Evolutionary conservation across 768 basidiomycete genomes (phyloP).

Genomic region (Cubamyces lactineus): DNA sequence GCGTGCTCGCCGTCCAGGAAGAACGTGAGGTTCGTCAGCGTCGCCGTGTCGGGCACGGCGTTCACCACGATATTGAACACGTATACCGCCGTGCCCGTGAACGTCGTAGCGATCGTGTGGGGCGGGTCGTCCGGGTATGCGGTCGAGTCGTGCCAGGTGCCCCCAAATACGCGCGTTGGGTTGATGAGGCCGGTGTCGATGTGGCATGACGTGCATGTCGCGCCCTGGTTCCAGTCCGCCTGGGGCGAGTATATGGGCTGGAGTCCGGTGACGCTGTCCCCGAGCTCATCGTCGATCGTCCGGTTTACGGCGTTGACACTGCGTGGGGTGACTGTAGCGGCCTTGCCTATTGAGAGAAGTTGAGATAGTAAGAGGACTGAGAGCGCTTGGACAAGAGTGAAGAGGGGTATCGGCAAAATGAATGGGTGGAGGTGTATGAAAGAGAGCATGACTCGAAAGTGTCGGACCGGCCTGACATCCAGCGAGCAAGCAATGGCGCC

Average conservation of each 20-base stretch:
- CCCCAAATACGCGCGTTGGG: neutral
- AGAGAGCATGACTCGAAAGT: neutral
- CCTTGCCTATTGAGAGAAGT: neutral
- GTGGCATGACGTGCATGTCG: neutral
- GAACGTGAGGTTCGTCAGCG: conserved; percentile 7
- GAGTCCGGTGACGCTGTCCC: conserved; percentile 13
- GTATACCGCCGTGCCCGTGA: conserved; percentile 3
- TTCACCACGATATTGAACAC: conserved; percentile 6
- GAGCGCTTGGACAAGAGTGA: neutral
- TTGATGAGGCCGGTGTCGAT: neutral
- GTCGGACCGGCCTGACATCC: conserved; percentile 7
- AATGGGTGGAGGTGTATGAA: neutral
- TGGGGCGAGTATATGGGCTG: conserved; percentile 6
- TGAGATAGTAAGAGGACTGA: neutral
- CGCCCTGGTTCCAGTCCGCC: conserved; percentile 1
- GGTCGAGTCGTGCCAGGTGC: conserved; percentile 10
- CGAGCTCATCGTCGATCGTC: conserved; percentile 23
- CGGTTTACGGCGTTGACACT: neutral
- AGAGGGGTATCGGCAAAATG: neutral
- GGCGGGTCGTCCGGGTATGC: neutral
- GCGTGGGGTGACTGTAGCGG: neutral
- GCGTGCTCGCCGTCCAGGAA: conserved; percentile 7
- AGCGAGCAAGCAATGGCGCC: neutral
- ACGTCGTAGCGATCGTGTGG: neutral
- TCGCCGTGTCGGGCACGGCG: neutral